Percentiles rank a stretch among this genome's conserved stretches.
Conservation (phyloP, 768 basidiomycete species). For the Kwoniella mangroviensis region DNA sequence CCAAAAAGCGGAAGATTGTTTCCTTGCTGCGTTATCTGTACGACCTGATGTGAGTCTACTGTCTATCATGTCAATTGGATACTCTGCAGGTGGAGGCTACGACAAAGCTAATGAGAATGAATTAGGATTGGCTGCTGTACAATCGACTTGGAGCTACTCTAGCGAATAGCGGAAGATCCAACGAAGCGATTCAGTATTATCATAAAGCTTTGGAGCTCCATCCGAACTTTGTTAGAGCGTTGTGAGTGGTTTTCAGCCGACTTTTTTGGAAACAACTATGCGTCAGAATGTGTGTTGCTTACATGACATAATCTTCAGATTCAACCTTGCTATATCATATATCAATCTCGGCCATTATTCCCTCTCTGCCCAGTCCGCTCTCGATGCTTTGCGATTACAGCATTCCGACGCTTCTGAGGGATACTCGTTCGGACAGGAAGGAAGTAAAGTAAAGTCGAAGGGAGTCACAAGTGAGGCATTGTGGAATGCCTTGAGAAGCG, state of each 20-base stretch:
- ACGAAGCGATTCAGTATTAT: constrained; percentile 79
- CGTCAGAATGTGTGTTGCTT: too few relatives aligned
- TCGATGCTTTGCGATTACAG: constrained; percentile 87
- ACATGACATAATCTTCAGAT: constrained; percentile 61
- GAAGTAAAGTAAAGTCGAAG: constrained; percentile 52
- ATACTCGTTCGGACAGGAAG: constrained; percentile 30
- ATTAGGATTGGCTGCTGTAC: constrained; percentile 88
- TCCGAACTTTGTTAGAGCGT: constrained; percentile 96
- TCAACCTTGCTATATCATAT: constrained; percentile 90
- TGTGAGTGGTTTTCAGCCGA: constrained; percentile 59
- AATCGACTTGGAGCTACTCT: constrained; percentile 92
- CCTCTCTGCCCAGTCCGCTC: constrained; percentile 81
- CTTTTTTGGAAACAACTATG: too few relatives aligned
- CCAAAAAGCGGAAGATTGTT: constrained; percentile 90
- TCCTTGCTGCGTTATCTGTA: constrained; percentile 81
- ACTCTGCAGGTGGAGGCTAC: too few relatives aligned
- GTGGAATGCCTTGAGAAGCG: constrained; percentile 86
- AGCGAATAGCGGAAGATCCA: constrained; percentile 90
- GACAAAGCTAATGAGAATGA: not conserved
- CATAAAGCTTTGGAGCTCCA: constrained; percentile 85
- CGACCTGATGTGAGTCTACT: constrained; percentile 73
- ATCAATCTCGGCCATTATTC: constrained; percentile 83
- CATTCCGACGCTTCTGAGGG: constrained; percentile 73
- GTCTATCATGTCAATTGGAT: too few relatives aligned
- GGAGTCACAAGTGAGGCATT: constrained; percentile 76